Evolutionary conservation across 148 eudicot species (phyloP), one percentile per base, ranked within the genome.

Genomic region (Rhododendron ferrugineum): DNA sequence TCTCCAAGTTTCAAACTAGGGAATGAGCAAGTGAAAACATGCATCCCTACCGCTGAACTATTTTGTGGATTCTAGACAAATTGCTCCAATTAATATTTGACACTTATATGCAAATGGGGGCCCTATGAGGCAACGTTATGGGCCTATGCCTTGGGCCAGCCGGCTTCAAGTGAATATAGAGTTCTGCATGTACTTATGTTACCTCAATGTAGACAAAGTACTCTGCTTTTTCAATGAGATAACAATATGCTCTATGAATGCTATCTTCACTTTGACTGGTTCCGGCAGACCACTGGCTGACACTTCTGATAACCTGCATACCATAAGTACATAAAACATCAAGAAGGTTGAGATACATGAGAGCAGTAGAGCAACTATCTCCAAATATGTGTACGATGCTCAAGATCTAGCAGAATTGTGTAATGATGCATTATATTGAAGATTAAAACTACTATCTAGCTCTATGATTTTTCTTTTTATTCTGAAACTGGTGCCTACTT

Each of bases 201-300:
- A 96, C 99, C 99, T 96, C 99, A 77, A 96, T 95, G 87, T 96
- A 96, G 78, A 96, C 86, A 64, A 92, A 95, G 87, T 95, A 95
- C 83, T 96, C 99, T 44, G 99, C 98, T 87, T 90, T 94, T 84
- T 95, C 99, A 88, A 96, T 96, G 77, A 96, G 96, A 70, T 97
- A 93, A 90, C 98, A 95, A 89, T 96, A 97, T 80, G 99, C 94
- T 83, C 81, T 94, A 86, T 97, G 99, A 85, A 97, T 97, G 87
- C 99, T 97, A 75, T 95, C 94, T 88, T 97, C 99, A 81, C 93
- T 93, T 92, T 93, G 98, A 90, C 98, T 93, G 47, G 98, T 95
- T 84, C 99, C 99, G 82, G 98, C 98, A 86, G 99, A 97, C 99
- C 99, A 97, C 83, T 95, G 98, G 88, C 98, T 95, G 86, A 97